Percentiles rank a stretch among this genome's conserved stretches.
Conservation (phyloP, 2,329 filamentous ascomycete species). For the Orbilia brochopaga region DNA sequence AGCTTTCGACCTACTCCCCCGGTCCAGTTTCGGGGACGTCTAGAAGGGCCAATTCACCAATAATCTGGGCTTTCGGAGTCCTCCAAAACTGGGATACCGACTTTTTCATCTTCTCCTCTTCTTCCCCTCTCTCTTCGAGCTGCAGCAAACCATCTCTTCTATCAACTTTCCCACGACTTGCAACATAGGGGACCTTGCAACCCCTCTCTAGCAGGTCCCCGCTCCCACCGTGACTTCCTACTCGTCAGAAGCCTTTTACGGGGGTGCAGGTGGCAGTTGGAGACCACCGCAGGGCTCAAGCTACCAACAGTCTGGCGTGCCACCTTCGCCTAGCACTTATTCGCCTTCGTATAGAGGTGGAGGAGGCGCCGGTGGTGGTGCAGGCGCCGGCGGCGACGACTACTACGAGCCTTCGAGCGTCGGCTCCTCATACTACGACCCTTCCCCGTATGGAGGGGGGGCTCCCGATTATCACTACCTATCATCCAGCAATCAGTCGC, state of each 20-base stretch:
- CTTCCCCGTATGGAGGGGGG: constrained; percentile 47
- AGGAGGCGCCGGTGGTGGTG: constrained; percentile 40
- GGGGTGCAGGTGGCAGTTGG: constrained; percentile 47
- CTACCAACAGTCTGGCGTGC: constrained; percentile 45
- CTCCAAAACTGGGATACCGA: constrained; percentile 20
- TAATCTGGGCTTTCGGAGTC: constrained; percentile 34
- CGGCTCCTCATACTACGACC: constrained; percentile 50
- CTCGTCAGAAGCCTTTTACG: constrained; percentile 49
- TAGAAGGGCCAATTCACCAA: constrained; percentile 26
- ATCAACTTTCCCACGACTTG: constrained; percentile 16
- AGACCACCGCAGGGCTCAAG: constrained; percentile 42
- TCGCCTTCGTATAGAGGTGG: constrained; percentile 48
- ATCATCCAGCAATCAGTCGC: constrained; percentile 49
- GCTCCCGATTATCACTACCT: constrained; percentile 47
- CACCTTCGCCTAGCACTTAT: constrained; percentile 48
- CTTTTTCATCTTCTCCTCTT: constrained; percentile 1
- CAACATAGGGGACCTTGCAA: constrained; percentile 49
- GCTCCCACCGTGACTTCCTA: constrained; percentile 49
- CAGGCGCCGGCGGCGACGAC: constrained; percentile 41
- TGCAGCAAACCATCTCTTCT: neutral
- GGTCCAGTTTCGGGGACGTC: constrained; percentile 29
- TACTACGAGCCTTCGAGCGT: constrained; percentile 50
- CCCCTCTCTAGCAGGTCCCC: constrained; percentile 47
- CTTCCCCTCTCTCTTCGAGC: neutral
- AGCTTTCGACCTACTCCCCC: constrained; percentile 12